Conservation (phyloP, 371 early-diverging fungal genomes). For the Neoconidiobolus thromboides region DNA sequence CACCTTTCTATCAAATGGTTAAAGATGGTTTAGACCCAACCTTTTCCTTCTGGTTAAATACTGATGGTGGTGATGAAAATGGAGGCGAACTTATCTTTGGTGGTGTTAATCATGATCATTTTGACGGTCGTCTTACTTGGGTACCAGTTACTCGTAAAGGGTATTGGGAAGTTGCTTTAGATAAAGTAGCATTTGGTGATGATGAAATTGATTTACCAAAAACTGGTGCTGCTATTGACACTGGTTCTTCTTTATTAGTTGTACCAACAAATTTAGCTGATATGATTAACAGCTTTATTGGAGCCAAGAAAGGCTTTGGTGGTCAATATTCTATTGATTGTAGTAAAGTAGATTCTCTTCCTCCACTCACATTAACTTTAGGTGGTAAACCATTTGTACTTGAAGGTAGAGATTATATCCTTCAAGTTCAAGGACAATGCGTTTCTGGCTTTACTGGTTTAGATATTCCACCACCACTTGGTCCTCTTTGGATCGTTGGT, state of each 20-base stretch:
- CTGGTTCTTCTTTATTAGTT: slow-evolving; percentile 63
- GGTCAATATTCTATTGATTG: slow-evolving; percentile 81
- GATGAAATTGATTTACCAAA: slow-evolving; percentile 29
- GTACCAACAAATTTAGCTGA: slow-evolving; percentile 54
- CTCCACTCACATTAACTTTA: slow-evolving; percentile 56
- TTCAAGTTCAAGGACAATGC: slow-evolving; percentile 63
- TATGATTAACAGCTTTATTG: slow-evolving; percentile 60
- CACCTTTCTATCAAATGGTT: slow-evolving; percentile 83
- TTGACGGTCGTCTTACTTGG: slow-evolving; percentile 51
- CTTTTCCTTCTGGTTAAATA: slow-evolving; percentile 65
- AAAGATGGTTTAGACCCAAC: slow-evolving; percentile 51
- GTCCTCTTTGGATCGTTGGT: slow-evolving; percentile 60
- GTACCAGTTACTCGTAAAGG: slow-evolving; percentile 69
- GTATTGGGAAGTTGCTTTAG: slow-evolving; percentile 84
- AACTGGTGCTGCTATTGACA: slow-evolving; percentile 58
- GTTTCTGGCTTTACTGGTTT: slow-evolving; percentile 87
- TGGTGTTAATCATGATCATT: slow-evolving; percentile 47
- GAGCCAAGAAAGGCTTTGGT: slow-evolving; percentile 70
- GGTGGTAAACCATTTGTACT: slow-evolving; percentile 33
- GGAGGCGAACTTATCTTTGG: slow-evolving; percentile 81
- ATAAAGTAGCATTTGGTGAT: slow-evolving; percentile 47
- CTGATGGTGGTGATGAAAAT: slow-evolving; percentile 23
- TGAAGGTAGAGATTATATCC: slow-evolving; percentile 50
- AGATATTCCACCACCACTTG: slow-evolving; percentile 56
- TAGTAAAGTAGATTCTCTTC: slow-evolving; percentile 31